These are phyloP conservation scores for Naumovozyma castellii DNA, from an alignment of 805 yeast genomes.

Conservation along the genomic window DNA sequence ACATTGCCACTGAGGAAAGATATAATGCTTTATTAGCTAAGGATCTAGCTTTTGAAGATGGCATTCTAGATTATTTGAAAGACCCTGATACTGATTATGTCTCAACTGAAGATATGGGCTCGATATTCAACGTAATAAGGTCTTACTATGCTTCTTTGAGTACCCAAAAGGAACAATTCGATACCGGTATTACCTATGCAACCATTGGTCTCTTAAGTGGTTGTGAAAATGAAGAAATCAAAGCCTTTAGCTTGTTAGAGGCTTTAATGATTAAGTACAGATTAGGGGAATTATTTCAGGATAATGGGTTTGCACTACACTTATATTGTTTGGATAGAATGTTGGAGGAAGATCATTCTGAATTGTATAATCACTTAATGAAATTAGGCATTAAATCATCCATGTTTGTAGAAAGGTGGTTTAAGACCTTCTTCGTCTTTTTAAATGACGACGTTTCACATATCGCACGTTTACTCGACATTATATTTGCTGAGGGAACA, in stretches of 20 bases:
- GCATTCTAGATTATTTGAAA: too few relatives aligned
- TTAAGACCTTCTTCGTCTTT: conserved; percentile 77
- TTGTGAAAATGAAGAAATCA: conserved; percentile 47
- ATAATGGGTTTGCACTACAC: conserved; percentile 72
- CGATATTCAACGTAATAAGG: conserved; percentile 44
- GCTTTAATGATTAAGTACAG: conserved; percentile 74
- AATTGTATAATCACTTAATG: conserved; percentile 59
- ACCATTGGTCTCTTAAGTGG: conserved; percentile 34
- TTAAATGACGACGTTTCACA: neutral
- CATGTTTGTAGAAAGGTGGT: conserved; percentile 97
- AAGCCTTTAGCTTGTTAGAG: conserved; percentile 71
- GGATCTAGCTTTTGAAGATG: conserved; percentile 1
- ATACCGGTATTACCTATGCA: neutral
- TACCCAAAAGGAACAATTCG: neutral
- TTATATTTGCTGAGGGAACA: conserved; percentile 78
- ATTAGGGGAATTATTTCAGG: conserved; percentile 61
- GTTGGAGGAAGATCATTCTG: conserved; percentile 65
- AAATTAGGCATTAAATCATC: conserved; percentile 82
- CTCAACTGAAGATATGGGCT: too few relatives aligned
- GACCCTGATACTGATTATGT: too few relatives aligned
- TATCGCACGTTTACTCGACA: conserved; percentile 57
- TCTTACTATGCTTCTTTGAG: neutral
- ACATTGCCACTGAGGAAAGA: neutral
- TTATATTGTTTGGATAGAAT: conserved; percentile 85
- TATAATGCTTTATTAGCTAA: conserved; percentile 2